Conservation (phyloP, 1,139 yeast genomes). For the Candida glucosophila region DNA sequence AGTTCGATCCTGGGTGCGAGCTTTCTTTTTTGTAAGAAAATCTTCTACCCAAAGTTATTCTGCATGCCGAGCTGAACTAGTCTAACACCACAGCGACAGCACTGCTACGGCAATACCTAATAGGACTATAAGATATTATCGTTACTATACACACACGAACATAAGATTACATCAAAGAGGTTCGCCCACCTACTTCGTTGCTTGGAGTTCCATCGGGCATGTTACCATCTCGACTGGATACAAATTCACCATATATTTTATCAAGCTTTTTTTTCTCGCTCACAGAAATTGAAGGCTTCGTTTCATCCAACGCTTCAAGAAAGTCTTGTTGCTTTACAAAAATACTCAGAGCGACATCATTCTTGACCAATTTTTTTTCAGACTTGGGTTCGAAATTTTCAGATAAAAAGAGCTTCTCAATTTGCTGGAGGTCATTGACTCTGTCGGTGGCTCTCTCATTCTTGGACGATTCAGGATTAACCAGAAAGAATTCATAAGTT, state of each 20-base stretch:
- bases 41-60: slow-evolving; percentile 1
- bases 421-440: slow-evolving; percentile 39
- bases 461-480: slow-evolving; percentile 35
- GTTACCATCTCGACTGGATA: slow-evolving; percentile 74
- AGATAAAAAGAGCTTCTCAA: slow-evolving; percentile 30
- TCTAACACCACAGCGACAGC: too few relatives aligned
- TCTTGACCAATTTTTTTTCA: not conserved
- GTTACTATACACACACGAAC: not conserved
- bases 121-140: not conserved
- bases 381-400: not conserved
- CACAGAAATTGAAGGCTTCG: slow-evolving; percentile 79
- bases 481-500: slow-evolving; percentile 26
- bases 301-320: slow-evolving; percentile 56
- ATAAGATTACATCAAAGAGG: slow-evolving; percentile 56
- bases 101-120: too few relatives aligned
- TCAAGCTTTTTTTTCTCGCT: slow-evolving; percentile 60
- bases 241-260: slow-evolving; percentile 63
- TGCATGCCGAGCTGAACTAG: too few relatives aligned
- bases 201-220: slow-evolving; percentile 86
- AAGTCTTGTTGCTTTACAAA: slow-evolving; percentile 49
- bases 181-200: slow-evolving; percentile 77
- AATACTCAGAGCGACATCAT: slow-evolving; percentile 12
- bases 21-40: slow-evolving; percentile 8
- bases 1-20: slow-evolving; percentile 44
- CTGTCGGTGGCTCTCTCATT: too few relatives aligned